phyloP scores from a whole-genome alignment of 208 protist species.

The Cochliopodium minus region DNA sequence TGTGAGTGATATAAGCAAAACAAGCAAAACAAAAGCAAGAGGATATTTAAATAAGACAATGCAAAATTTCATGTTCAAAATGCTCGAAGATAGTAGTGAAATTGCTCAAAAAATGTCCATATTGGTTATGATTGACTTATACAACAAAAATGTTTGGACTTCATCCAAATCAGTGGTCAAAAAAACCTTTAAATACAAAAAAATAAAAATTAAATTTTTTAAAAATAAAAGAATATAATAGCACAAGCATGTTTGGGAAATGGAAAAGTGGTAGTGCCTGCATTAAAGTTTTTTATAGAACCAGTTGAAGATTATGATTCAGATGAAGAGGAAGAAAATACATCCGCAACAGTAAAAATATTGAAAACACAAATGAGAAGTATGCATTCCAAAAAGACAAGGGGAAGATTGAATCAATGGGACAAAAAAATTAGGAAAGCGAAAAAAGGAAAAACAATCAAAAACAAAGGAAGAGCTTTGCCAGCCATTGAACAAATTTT shows the following conservation, averaged over 20 bases:
- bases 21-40: background rate
- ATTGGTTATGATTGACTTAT: constrained; percentile 88
- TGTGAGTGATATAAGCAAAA: background rate
- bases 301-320: background rate
- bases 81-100: constrained; percentile 70
- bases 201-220: too few species aligned
- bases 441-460: background rate
- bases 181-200: too few species aligned
- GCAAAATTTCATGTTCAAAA: constrained; percentile 50
- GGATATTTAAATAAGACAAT: background rate
- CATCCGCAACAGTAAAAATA: background rate
- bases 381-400: constrained; percentile 3
- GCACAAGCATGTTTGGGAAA: background rate
- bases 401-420: background rate
- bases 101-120: constrained; percentile 75
- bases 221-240: too few species aligned
- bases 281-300: constrained; percentile 1
- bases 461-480: background rate
- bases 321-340: background rate
- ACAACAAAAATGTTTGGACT: constrained; percentile 60
- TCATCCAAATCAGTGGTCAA: background rate
- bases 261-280: background rate
- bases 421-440: background rate
- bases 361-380: background rate
- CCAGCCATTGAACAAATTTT: background rate